Evolutionary conservation across 495 filamentous ascomycete species (phyloP).

Genomic region (Aspergillus panamensis): DNA sequence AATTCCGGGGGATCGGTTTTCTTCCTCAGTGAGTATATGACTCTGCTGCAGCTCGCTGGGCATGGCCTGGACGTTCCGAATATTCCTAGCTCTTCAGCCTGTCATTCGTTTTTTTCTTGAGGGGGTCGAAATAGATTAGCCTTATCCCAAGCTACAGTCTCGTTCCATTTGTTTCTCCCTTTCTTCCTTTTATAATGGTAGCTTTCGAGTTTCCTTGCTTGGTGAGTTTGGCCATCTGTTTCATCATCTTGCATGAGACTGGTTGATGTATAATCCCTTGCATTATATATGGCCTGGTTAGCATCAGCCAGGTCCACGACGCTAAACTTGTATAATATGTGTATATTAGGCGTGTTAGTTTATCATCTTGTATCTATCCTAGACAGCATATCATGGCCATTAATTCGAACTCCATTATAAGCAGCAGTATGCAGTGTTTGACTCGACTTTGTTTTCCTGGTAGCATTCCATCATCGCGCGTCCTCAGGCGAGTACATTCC

Average conservation of each 20-base stretch:
- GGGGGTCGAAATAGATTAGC: conserved; percentile 3
- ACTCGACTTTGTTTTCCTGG: background rate
- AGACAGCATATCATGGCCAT: no score
- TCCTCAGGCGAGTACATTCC: background rate
- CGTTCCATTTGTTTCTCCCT: background rate
- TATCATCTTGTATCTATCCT: no score
- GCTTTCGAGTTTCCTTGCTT: background rate
- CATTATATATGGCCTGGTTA: no score
- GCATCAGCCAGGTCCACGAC: no score
- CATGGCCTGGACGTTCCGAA: conserved; percentile 2
- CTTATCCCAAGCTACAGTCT: conserved; percentile 1
- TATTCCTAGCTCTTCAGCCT: conserved; percentile 2
- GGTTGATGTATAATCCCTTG: no score
- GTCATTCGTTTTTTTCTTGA: background rate
- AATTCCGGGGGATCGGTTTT: background rate
- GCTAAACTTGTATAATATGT: no score
- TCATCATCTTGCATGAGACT: no score
- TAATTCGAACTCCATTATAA: no score
- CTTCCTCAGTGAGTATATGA: conserved; percentile 2
- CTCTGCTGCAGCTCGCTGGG: background rate
- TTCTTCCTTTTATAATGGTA: background rate
- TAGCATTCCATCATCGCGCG: background rate
- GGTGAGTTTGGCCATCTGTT: background rate
- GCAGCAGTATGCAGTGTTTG: no score
- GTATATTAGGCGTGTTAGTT: no score